These are phyloP conservation scores for Plantago lanceolata DNA, from an alignment of 305 asterid species.

Conservation along the genomic window DNA sequence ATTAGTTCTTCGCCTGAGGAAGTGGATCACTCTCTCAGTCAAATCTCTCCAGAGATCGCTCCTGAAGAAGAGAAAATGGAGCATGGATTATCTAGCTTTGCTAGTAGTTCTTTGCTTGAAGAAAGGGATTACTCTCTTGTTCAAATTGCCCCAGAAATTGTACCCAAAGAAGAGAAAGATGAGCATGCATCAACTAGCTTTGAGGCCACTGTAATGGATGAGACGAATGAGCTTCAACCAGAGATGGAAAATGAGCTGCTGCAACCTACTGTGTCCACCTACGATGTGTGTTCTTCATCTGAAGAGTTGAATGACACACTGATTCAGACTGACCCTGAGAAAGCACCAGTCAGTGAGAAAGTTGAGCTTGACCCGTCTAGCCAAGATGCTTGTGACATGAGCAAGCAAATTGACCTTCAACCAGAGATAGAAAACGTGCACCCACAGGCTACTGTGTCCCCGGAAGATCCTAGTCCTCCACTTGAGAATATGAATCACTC, in stretches of 20 bases:
- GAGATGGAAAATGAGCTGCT: constrained; percentile 2
- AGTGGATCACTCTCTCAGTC: constrained; percentile 20
- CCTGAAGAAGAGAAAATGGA: constrained; percentile 28
- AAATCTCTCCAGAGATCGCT: constrained; percentile 21
- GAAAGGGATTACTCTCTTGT: constrained; percentile 20
- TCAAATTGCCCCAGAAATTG: constrained; percentile 20
- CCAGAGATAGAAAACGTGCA: constrained; percentile 1
- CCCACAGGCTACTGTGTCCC: constrained; percentile 11
- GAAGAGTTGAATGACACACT: constrained; percentile 18
- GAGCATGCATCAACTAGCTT: constrained; percentile 17
- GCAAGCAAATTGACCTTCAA: constrained; percentile 1
- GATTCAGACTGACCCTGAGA: constrained; percentile 12
- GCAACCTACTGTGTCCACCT: constrained; percentile 18
- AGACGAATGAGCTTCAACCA: constrained; percentile 24
- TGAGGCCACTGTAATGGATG: constrained; percentile 17
- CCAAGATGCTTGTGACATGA: neutral
- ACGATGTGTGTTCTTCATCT: constrained; percentile 22
- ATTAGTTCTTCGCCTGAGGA: constrained; percentile 24
- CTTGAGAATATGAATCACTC: constrained; percentile 28
- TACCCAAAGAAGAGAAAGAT: constrained; percentile 25
- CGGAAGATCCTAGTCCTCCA: constrained; percentile 20
- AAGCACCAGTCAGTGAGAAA: neutral
- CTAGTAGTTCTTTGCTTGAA: constrained; percentile 12
- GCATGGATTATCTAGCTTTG: constrained; percentile 16
- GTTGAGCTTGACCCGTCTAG: neutral